These are phyloP conservation scores for Penicillium palitans DNA, from an alignment of 2,329 filamentous ascomycete species.

Conservation along the genomic window DNA sequence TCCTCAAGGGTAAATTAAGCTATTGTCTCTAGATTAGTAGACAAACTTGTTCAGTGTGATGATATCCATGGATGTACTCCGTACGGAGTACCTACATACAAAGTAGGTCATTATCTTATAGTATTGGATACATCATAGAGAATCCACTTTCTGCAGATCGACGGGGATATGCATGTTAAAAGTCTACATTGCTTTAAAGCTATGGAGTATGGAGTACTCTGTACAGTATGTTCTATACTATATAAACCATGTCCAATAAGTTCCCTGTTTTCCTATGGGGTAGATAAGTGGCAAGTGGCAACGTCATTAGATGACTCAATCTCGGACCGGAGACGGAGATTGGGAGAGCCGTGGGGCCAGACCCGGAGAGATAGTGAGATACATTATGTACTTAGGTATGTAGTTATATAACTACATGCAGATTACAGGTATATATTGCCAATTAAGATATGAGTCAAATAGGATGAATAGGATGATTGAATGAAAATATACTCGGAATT, in stretches of 20 bases:
- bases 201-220: neutral
- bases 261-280: neutral
- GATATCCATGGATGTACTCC: too few relatives aligned
- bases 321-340: conserved; percentile 1
- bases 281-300: neutral
- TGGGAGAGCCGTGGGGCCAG: conserved; percentile 1
- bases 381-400: too few relatives aligned
- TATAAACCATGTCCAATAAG: neutral
- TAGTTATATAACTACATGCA: neutral
- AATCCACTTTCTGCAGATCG: conserved; percentile 7
- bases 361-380: neutral
- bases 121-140: neutral
- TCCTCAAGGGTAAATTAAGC: neutral
- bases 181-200: neutral
- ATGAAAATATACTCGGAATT: neutral
- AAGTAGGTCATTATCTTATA: too few relatives aligned
- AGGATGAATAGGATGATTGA: too few relatives aligned
- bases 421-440: neutral
- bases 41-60: too few relatives aligned
- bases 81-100: too few relatives aligned
- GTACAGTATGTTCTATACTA: neutral
- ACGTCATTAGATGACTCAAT: conserved; percentile 2
- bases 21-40: neutral
- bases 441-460: too few relatives aligned
- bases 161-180: conserved; percentile 4